Evolutionary conservation across 192 early-diverging fungal genomes (phyloP), one percentile per base, ranked within the genome.

Genomic region (Coemansia sp.): DNA sequence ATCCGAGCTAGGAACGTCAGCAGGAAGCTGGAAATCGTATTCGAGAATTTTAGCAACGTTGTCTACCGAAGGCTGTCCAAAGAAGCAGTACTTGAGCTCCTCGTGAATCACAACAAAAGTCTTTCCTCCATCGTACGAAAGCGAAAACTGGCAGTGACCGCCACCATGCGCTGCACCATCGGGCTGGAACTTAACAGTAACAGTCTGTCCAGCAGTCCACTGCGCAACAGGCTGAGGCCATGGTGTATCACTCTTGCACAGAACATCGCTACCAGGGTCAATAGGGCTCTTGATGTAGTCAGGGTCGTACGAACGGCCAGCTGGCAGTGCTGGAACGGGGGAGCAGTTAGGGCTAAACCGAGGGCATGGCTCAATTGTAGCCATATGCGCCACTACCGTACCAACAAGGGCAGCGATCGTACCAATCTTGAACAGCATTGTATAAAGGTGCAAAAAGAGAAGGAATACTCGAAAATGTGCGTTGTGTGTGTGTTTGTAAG

Each of bases 111-210:
- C 85, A 18, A 77, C 85, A 60, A 78, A 84, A 2, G 74, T 81
- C 49, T 84, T 65, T 47, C 76, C 83, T n/a, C 72, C 78, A 54
- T 88, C 86, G 53, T 77, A 83, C 27, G 83, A 85, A 24, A 88
- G 56, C 10, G 85, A 76, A 65, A 88, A 86, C 65, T 86, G 78
- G 49, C 82, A 82, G 65, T 88, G 86, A 3, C 86, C 86, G 9
- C 85, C 85, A 8, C 71, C 81, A 56, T 85, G 84, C 7, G 61
- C 67, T 0, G 70, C 77, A 16, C 69, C 82, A 4, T 69, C 77
- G 4, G 71, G 22, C 3, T 64, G 58, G 54, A 85, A 84, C 7
- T 59, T 56, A 1, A 84, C 76, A 1, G 74, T 57, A 38, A 83
- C 65, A 4, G 68, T 24, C 31, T 76, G 60, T 0, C 86, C 86